These are phyloP conservation scores for Rhodotorula glutinis DNA, from an alignment of 1,284 basidiomycete species.

Conservation along the genomic window DNA sequence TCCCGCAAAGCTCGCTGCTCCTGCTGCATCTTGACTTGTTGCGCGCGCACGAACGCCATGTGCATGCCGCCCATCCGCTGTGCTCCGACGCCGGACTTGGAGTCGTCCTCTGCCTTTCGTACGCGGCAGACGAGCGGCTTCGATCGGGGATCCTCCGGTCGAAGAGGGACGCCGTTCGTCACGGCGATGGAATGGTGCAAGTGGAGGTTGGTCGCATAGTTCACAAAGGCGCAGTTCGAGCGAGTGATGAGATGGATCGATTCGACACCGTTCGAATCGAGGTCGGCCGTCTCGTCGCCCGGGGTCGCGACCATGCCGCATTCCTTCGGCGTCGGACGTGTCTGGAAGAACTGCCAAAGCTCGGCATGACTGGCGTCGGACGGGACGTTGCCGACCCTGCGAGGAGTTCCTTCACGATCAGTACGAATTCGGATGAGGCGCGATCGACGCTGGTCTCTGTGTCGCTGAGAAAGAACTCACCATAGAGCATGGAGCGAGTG, in stretches of 20 bases:
- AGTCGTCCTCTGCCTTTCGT: conserved; percentile 76
- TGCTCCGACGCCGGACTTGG: conserved; percentile 83
- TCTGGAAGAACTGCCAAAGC: conserved; percentile 79
- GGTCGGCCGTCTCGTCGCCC: conserved; percentile 23
- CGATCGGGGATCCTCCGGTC: conserved; percentile 28
- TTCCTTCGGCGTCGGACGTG: conserved; percentile 42
- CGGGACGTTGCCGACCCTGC: conserved; percentile 80
- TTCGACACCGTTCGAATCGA: conserved; percentile 60
- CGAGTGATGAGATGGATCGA: conserved; percentile 90
- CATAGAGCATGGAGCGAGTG: conserved; percentile 40
- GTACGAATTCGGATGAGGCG: too few relatives aligned
- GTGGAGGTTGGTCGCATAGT: conserved; percentile 36
- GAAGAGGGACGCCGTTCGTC: conserved; percentile 26
- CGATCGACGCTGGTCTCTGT: too few relatives aligned
- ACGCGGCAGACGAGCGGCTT: conserved; percentile 49
- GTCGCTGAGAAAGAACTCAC: too few relatives aligned
- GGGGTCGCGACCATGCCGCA: conserved; percentile 14
- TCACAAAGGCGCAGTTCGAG: conserved; percentile 63
- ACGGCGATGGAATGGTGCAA: conserved; percentile 37
- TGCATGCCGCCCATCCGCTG: conserved; percentile 86
- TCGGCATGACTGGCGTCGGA: conserved; percentile 78
- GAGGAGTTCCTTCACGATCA: neutral
- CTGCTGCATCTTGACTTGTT: conserved; percentile 50
- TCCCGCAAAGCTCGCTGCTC: conserved; percentile 2
- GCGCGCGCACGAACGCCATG: conserved; percentile 64